A percentile compares a stretch with the other conserved stretches of the same genome.
Evolutionary conservation across 805 yeast genomes (phyloP).

Genomic region (Schwanniomyces occidentalis): DNA sequence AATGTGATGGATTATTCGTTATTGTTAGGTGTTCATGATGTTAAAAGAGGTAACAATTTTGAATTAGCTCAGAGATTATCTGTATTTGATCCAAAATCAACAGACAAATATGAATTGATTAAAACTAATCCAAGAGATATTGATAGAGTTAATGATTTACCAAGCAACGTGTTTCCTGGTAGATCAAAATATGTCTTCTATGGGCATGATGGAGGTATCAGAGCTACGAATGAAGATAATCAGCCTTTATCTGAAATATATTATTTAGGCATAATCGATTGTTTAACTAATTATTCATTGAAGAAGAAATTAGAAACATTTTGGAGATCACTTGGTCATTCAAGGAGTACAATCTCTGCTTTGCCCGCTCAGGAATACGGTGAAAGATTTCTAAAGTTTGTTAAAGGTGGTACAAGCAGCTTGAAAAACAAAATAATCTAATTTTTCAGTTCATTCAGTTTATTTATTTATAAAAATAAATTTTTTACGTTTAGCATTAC

Average conservation of each 20-base stretch:
- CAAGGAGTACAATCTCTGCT: slow-evolving; percentile 75
- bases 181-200: slow-evolving; percentile 61
- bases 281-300: slow-evolving; percentile 77
- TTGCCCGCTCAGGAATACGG: slow-evolving; percentile 92
- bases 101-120: slow-evolving; percentile 37
- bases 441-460: not conserved
- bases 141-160: slow-evolving; percentile 42
- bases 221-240: slow-evolving; percentile 65
- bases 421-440: slow-evolving; percentile 11
- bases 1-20: slow-evolving; percentile 96
- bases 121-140: slow-evolving; percentile 49
- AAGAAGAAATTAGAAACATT: slow-evolving; percentile 81
- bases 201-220: slow-evolving; percentile 81
- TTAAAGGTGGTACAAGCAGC: slow-evolving; percentile 36
- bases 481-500: too few species aligned
- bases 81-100: slow-evolving; percentile 44
- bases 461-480: too few species aligned
- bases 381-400: slow-evolving; percentile 75
- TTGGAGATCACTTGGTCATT: slow-evolving; percentile 73
- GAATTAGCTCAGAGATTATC: slow-evolving; percentile 39
- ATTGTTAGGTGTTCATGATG: slow-evolving; percentile 83
- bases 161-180: slow-evolving; percentile 45
- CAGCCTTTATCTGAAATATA: slow-evolving; percentile 69
- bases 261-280: slow-evolving; percentile 92
- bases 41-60: slow-evolving; percentile 53